These are phyloP conservation scores for Scalesia atractyloides DNA, from an alignment of 129 eudicot genomes.

Conservation along the genomic window DNA sequence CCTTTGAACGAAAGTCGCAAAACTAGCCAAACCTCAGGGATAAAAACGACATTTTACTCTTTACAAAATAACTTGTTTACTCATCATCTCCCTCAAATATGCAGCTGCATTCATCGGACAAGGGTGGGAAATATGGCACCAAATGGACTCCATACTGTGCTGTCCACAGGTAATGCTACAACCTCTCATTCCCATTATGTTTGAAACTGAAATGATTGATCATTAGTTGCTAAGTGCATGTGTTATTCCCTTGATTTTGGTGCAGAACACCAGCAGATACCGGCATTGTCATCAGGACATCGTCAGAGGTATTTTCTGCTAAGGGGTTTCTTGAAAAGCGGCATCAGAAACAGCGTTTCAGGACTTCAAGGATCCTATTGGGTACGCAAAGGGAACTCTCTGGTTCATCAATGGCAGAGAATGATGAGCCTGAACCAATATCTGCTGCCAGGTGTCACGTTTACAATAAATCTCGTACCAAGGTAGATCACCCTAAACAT, in stretches of 20 bases:
- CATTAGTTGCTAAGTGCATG: slow-evolving; percentile 1
- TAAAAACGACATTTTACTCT: background rate
- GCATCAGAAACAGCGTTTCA: slow-evolving; percentile 47
- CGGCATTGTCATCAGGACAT: slow-evolving; percentile 66
- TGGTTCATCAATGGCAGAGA: slow-evolving; percentile 39
- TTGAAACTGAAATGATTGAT: background rate
- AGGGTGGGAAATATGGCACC: slow-evolving; percentile 55
- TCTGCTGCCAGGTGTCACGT: slow-evolving; percentile 84
- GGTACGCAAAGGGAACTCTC: slow-evolving; percentile 42
- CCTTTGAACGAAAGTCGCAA: no score
- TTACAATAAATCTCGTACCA: slow-evolving; percentile 45
- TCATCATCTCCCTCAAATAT: slow-evolving; percentile 3
- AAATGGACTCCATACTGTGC: slow-evolving; percentile 78
- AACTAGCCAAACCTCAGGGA: no score
- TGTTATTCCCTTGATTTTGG: slow-evolving; percentile 20
- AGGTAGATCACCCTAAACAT: slow-evolving; percentile 42
- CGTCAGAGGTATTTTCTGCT: slow-evolving; percentile 53
- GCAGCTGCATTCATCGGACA: slow-evolving; percentile 78
- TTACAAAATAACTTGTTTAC: background rate
- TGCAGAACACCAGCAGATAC: slow-evolving; percentile 75
- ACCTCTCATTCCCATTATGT: background rate
- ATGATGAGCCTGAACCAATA: slow-evolving; percentile 41
- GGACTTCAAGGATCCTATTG: slow-evolving; percentile 64
- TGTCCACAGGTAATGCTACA: slow-evolving; percentile 59
- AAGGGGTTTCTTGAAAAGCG: slow-evolving; percentile 49